Conservation (phyloP, 768 basidiomycete species). For the Suillus discolor region DNA sequence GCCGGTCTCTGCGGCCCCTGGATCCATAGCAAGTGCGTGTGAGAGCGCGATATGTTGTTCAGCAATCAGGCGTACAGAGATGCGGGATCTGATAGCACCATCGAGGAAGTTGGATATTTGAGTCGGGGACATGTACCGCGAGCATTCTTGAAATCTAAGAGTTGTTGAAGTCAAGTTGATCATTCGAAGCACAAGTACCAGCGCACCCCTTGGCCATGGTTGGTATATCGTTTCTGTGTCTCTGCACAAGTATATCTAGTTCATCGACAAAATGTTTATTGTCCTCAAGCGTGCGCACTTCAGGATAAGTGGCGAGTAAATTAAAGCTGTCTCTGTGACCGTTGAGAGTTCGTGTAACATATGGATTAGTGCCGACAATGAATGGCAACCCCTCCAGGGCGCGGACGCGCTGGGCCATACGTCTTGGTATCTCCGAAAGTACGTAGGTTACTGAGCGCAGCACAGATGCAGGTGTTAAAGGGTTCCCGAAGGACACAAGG, state of each 20-base stretch:
- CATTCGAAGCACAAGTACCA: conserved; percentile 4
- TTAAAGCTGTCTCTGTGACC: conserved; percentile 72
- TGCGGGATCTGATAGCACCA: conserved; percentile 82
- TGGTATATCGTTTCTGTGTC: conserved; percentile 87
- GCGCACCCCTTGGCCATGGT: conserved; percentile 85
- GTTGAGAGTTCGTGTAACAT: conserved; percentile 70
- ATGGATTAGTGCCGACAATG: conserved; percentile 89
- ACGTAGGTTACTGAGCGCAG: conserved; percentile 75
- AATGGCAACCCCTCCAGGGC: conserved; percentile 79
- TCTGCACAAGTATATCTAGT: conserved; percentile 70
- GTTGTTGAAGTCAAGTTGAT: neutral
- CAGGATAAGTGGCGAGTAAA: conserved; percentile 66
- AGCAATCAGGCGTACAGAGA: conserved; percentile 85
- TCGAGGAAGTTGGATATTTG: conserved; percentile 82
- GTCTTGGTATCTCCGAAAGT: conserved; percentile 74
- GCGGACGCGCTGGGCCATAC: conserved; percentile 73
- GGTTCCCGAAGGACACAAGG: conserved; percentile 74
- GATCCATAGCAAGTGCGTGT: conserved; percentile 52
- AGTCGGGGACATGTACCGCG: conserved; percentile 79
- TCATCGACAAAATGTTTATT: conserved; percentile 69
- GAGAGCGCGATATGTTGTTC: conserved; percentile 91
- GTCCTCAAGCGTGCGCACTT: conserved; percentile 65
- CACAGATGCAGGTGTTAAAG: conserved; percentile 69
- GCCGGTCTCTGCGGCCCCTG: conserved; percentile 7
- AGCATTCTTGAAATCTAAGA: conserved; percentile 81